Base-by-base conservation (phyloP, 2,329 filamentous ascomycete species). In the Aspergillus sojae region DNA sequence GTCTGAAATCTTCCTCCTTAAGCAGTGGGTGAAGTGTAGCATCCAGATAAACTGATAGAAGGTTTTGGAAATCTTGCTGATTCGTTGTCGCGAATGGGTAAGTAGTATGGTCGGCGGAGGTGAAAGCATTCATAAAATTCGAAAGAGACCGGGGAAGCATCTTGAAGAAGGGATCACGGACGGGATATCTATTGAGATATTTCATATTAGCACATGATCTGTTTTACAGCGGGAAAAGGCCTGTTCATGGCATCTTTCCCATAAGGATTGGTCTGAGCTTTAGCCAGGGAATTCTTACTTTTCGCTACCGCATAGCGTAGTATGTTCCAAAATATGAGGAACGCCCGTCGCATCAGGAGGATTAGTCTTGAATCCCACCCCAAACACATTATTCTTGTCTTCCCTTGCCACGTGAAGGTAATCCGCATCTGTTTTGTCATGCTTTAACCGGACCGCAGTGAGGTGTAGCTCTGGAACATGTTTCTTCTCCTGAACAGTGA, bases 121-220 rank as follows among this genome's bases (percentile, higher is more conserved):
- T 99, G 76, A 98, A 97, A 65, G 95, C 95, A 78, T 99, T 99
- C 95, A 99, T 99, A 76, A 97, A 99, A 80, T 98, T 99, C 68
- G 95, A 97, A n/a, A 99, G 85, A 5, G 95, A 97, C 71, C 95
- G 89, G 26, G 95, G 95, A 30, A 99, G 86, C 95, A 99, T 99
- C 86, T 98, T 99, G 85, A 99, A 99, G 84, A 99, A 99, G 0
- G 95, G 95, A 74, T 99, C 95, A 66, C 95, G 92, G 63, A 99
- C 94, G n/a, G 95, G 95, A 76, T 94, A 96, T 78, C 92, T 94
- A 75, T 58, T 62, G 53, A 61, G 9, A 4, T 23, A 54, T 14
- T 32, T 39, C 2, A 19, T 16, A 65, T 73, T 50, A 72, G 65
- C 46, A 50, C 32, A 30, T 23, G 34, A n/a, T 36, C 30, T 28